Evolutionary conservation across 73 alveolate genomes (phyloP), one percentile per base, ranked within the genome.

Genomic region (Paramecium sonneborni): DNA sequence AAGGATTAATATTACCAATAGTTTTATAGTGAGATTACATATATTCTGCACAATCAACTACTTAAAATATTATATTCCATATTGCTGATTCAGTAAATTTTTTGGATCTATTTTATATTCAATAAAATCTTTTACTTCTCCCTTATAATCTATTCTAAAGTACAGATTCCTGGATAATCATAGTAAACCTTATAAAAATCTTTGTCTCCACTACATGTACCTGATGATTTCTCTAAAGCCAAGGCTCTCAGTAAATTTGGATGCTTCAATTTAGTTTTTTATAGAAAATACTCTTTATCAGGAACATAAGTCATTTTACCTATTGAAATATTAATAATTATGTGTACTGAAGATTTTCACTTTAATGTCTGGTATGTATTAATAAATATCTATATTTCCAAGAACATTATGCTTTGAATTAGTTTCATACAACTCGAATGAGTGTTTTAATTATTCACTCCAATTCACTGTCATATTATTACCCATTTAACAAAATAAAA

Each of bases 1-100:
- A 23, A 12, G 82, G 82, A 28, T 62, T 62, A 9, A 62, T 62
- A 28, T 62, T 62, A 24, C 82, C 44, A 62, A 62, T 62, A 24
- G 48, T 62, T 62, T 34, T 62, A 14, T 26, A 62, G 44, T 62
- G 82, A 30, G 38, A 62, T 24, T 62, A 34, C 11, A 62, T 0
- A 62, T 62, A 62, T 62, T 62, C 82, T 62, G 82, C 82, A 62
- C 82, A 62, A 62, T 62, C 82, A 26, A 62, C 82, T 14, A 62
- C 23, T 62, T 62, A 62, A 26, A 62, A 62, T 62, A 62, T 62
- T 5, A 62, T 62, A 62, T 62, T 14, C 82, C 82, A 62, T 30
- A 62, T 24, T 7, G 82, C 38, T 62, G 18, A 26, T 62, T 62
- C 82, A 62, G 82, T 1, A 62, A 62, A 62, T 12, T 62, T 26